phyloP scores from a whole-genome alignment of 768 basidiomycete genomes.

The Fistulinella prunicolor region DNA sequence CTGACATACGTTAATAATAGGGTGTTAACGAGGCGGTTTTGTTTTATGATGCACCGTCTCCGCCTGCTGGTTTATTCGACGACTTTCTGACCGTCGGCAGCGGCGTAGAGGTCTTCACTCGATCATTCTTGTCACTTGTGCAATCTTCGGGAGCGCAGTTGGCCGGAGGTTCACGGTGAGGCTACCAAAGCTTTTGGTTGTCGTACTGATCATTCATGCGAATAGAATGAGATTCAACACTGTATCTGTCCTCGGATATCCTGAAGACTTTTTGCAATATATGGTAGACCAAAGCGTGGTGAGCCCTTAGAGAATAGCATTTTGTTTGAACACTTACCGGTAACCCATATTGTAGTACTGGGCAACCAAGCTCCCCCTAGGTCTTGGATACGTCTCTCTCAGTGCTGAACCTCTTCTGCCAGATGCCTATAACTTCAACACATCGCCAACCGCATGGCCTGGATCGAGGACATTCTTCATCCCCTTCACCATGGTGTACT shows the following conservation, averaged over 20 bases:
- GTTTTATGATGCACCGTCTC: conserved; percentile 50
- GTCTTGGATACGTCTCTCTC: conserved; percentile 42
- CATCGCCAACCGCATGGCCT: conserved; percentile 45
- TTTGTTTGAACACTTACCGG: neutral
- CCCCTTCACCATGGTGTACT: conserved; percentile 47
- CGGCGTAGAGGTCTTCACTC: conserved; percentile 7
- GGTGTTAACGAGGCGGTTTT: conserved; percentile 2
- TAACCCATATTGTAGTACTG: neutral
- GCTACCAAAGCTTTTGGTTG: neutral
- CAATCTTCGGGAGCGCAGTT: neutral
- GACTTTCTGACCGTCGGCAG: conserved; percentile 22
- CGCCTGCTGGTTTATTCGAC: conserved; percentile 14
- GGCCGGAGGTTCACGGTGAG: conserved; percentile 7
- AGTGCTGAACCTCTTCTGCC: conserved; percentile 52
- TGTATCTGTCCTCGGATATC: conserved; percentile 23
- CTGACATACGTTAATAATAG: neutral
- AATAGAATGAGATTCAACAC: conserved; percentile 23
- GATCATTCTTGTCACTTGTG: conserved; percentile 15
- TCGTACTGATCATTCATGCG: neutral
- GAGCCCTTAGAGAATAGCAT: conserved; percentile 1
- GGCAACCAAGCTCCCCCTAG: conserved; percentile 23
- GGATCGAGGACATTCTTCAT: conserved; percentile 37
- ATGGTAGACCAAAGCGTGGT: conserved; percentile 18
- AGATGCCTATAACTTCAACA: conserved; percentile 36
- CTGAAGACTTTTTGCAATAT: conserved; percentile 15